A percentile compares a stretch with the other conserved stretches of the same genome.
Evolutionary conservation across 345 rosid species (phyloP).

Genomic region (Geranium brycei): DNA sequence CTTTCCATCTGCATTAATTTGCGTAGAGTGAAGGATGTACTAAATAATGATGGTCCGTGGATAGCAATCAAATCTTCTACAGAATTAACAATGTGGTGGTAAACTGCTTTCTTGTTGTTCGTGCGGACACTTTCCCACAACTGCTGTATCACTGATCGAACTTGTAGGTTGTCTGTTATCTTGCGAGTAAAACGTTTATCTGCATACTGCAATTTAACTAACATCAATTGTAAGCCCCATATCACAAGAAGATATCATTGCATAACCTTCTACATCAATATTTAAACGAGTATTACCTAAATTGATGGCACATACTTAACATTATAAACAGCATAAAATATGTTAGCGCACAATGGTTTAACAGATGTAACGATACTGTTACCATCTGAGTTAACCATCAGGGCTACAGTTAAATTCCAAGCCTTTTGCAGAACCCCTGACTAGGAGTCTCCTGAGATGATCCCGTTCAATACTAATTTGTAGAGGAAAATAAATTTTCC

Average conservation of each 20-base stretch:
- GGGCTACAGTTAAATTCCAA: no score
- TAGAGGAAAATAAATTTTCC: no score
- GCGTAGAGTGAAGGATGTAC: conserved; percentile 67
- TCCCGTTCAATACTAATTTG: no score
- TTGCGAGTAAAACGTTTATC: conserved; percentile 76
- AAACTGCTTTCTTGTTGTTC: conserved; percentile 85
- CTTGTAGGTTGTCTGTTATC: conserved; percentile 42
- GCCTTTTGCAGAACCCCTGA: no score
- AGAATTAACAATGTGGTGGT: conserved; percentile 61
- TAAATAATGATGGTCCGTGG: conserved; percentile 48
- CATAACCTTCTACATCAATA: not conserved
- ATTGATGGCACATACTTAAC: not conserved
- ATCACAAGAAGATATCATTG: not conserved
- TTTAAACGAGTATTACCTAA: no score
- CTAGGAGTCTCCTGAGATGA: no score
- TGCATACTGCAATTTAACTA: conserved; percentile 52
- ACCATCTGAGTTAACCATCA: no score
- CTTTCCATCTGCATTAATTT: conserved; percentile 72
- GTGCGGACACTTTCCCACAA: conserved; percentile 80
- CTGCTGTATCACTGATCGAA: conserved; percentile 47
- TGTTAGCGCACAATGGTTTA: no score
- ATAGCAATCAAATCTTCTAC: conserved; percentile 59
- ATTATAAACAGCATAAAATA: not conserved
- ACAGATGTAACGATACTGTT: no score
- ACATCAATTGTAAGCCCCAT: not conserved